A percentile compares a stretch with the other conserved stretches of the same genome.
Evolutionary conservation across 225 moss, liverwort and hornwort genomes (phyloP).

Genomic region (Bryoerythrophyllum caledonicum): DNA sequence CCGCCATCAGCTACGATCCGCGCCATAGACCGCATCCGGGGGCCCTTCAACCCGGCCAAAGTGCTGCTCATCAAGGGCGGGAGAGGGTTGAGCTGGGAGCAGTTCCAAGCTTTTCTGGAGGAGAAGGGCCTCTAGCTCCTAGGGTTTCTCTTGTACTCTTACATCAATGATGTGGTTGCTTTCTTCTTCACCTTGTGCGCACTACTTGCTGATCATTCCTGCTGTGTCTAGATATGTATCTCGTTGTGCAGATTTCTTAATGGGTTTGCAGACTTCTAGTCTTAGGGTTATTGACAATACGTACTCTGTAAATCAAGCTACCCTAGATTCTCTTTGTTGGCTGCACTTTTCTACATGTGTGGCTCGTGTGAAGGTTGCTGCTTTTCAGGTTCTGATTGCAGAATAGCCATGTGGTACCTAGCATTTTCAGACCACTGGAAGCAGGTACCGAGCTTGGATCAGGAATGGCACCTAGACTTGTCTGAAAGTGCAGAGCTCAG

Average conservation of each 20-base stretch:
- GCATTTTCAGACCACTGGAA: neutral
- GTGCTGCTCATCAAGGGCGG: constrained; percentile 71
- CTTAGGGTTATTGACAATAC: neutral
- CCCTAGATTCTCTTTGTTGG: too few species aligned
- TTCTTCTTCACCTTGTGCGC: too few species aligned
- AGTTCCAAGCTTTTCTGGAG: constrained; percentile 55
- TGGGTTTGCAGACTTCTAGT: too few species aligned
- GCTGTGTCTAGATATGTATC: too few species aligned
- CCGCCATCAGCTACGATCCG: constrained; percentile 60
- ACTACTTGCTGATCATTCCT: too few species aligned
- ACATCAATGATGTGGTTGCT: too few species aligned
- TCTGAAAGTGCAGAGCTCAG: neutral
- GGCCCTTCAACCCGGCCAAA: constrained; percentile 66
- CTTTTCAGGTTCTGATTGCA: neutral
- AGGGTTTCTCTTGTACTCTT: too few species aligned
- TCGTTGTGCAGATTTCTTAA: too few species aligned
- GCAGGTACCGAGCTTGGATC: neutral
- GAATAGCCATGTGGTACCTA: neutral
- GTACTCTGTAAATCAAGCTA: neutral
- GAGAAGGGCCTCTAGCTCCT: constrained; percentile 42
- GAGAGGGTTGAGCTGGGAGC: constrained; percentile 67
- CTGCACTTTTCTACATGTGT: too few species aligned
- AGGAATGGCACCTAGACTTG: too few species aligned
- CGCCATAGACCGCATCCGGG: constrained; percentile 72
- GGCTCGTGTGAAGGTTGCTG: neutral